phyloP scores from a whole-genome alignment of 2,329 filamentous ascomycete species.

The Sordariomycetes sp. region DNA sequence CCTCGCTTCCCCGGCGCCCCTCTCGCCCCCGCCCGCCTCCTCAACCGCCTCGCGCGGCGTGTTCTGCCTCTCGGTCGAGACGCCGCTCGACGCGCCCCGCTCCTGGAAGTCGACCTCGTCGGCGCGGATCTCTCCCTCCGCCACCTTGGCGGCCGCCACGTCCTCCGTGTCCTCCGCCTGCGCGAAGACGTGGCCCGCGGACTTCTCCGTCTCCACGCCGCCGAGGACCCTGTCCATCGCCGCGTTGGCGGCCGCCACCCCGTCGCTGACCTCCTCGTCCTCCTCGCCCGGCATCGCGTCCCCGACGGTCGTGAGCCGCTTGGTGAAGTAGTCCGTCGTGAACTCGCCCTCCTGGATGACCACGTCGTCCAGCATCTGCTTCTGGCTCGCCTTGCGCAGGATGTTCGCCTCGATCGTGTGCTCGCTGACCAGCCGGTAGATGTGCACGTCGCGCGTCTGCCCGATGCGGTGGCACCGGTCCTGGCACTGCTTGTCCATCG shows the following conservation, averaged over 20 bases:
- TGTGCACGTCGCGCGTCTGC: constrained; percentile 94
- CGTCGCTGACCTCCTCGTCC: constrained; percentile 34
- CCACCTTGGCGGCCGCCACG: constrained; percentile 74
- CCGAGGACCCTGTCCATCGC: constrained; percentile 79
- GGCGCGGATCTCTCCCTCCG: constrained; percentile 79
- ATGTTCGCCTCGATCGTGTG: constrained; percentile 98
- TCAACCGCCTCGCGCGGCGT: constrained; percentile 30
- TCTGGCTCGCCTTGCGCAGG: constrained; percentile 89
- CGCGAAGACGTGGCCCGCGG: constrained; percentile 65
- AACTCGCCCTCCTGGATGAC: constrained; percentile 98
- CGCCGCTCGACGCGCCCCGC: constrained; percentile 27
- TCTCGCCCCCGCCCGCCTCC: constrained; percentile 29
- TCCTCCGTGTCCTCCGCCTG: constrained; percentile 91
- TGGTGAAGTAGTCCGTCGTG: constrained; percentile 92
- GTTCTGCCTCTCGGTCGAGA: constrained; percentile 37
- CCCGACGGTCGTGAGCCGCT: constrained; percentile 60
- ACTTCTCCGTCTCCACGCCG: constrained; percentile 20
- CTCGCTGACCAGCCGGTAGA: constrained; percentile 87
- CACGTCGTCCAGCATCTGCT: constrained; percentile 94
- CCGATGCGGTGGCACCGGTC: constrained; percentile 95
- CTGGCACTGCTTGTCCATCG: constrained; percentile 99
- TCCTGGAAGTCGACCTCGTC: constrained; percentile 81
- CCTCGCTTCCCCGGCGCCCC: constrained; percentile 47
- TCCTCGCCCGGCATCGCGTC: constrained; percentile 41
- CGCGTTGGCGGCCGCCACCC: constrained; percentile 56